These are phyloP conservation scores for Infundibulicybe gibba DNA, from an alignment of 768 basidiomycete genomes.

Conservation along the genomic window DNA sequence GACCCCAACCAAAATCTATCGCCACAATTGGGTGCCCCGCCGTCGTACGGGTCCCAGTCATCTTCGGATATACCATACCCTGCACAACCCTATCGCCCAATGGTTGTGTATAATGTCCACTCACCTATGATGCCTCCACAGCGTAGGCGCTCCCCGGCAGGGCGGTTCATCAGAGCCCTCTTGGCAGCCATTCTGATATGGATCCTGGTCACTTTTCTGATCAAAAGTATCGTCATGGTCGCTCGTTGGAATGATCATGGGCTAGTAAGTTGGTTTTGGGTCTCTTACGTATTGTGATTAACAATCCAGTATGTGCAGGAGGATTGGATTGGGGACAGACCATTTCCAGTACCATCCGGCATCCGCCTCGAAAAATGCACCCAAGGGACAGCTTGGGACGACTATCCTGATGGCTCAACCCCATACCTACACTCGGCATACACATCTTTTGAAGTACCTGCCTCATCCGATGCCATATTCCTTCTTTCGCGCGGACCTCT, in stretches of 20 bases:
- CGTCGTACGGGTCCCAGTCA: too few species aligned
- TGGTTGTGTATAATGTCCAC: background rate
- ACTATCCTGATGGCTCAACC: constrained; percentile 1
- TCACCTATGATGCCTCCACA: background rate
- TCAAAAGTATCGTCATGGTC: constrained; percentile 11
- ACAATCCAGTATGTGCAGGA: too few species aligned
- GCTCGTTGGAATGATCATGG: constrained; percentile 4
- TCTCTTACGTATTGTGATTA: too few species aligned
- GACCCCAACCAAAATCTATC: too few species aligned
- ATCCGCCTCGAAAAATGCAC: constrained; percentile 8
- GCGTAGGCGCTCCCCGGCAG: constrained; percentile 3
- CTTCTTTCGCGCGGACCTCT: constrained; percentile 22
- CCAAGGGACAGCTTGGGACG: constrained; percentile 4
- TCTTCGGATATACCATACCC: background rate
- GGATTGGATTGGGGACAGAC: constrained; percentile 6
- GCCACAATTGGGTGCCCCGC: too few species aligned
- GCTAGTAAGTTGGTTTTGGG: constrained; percentile 6
- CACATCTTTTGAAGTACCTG: constrained; percentile 13
- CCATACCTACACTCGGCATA: constrained; percentile 10
- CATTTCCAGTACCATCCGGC: constrained; percentile 10
- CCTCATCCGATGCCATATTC: constrained; percentile 21
- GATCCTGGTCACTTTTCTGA: constrained; percentile 12
- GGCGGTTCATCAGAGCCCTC: constrained; percentile 19
- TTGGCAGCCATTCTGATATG: constrained; percentile 14
- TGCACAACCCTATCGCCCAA: background rate